phyloP scores from a whole-genome alignment of 2,329 filamentous ascomycete species.

The Neofusicoccum kwambonambiense region DNA sequence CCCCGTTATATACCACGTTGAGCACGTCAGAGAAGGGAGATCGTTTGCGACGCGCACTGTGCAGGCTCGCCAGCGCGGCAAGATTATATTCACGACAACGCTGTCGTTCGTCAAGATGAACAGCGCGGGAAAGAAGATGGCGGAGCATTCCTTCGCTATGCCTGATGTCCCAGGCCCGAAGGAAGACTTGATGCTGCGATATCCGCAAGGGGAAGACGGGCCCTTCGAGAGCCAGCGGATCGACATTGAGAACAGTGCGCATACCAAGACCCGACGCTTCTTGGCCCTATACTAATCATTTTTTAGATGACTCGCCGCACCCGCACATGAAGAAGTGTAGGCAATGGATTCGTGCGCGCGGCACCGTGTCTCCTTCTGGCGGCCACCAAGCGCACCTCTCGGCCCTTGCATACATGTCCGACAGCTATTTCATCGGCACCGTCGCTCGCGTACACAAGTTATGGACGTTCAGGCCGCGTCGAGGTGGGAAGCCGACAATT shows the following conservation, averaged over 20 bases:
- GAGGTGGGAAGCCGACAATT: slow-evolving; percentile 37
- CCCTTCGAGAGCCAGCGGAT: slow-evolving; percentile 61
- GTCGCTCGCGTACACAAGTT: slow-evolving; percentile 77
- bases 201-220: slow-evolving; percentile 34
- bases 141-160: slow-evolving; percentile 65
- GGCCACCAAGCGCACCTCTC: slow-evolving; percentile 79
- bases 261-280: not conserved
- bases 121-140: slow-evolving; percentile 54
- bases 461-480: slow-evolving; percentile 65
- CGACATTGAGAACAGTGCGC: slow-evolving; percentile 55
- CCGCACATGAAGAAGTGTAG: slow-evolving; percentile 65
- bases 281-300: slow-evolving; percentile 22
- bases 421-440: slow-evolving; percentile 91
- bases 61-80: slow-evolving; percentile 86
- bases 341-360: slow-evolving; percentile 72
- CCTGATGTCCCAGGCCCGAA: slow-evolving; percentile 47
- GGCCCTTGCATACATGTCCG: slow-evolving; percentile 89
- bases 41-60: slow-evolving; percentile 92
- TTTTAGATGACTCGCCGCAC: slow-evolving; percentile 44
- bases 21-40: slow-evolving; percentile 82
- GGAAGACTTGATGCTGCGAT: slow-evolving; percentile 34
- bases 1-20: slow-evolving; percentile 92
- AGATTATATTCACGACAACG: slow-evolving; percentile 92
- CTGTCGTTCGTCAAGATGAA: slow-evolving; percentile 78
- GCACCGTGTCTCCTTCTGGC: slow-evolving; percentile 69